These are phyloP conservation scores for Gloeostereum incarnatum DNA, from an alignment of 768 basidiomycete species.

Conservation along the genomic window DNA sequence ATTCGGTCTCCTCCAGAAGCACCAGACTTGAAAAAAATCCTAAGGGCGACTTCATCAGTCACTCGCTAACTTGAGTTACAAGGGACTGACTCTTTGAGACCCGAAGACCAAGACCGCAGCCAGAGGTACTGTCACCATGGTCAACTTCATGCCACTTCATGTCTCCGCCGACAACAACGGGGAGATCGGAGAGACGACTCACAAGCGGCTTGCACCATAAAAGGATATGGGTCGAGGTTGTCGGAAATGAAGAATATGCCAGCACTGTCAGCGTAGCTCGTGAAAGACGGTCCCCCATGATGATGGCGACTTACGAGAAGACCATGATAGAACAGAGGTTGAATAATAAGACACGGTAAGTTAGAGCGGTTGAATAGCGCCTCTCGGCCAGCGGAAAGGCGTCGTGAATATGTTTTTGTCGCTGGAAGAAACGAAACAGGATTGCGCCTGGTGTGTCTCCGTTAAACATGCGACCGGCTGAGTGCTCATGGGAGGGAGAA, in stretches of 20 bases:
- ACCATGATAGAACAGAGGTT: slow-evolving; percentile 33
- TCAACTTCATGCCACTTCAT: slow-evolving; percentile 3
- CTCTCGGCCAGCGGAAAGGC: slow-evolving; percentile 31
- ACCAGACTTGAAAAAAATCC: slow-evolving; percentile 30
- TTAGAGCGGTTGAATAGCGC: slow-evolving; percentile 23
- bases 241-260: slow-evolving; percentile 26
- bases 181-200: no score
- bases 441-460: no score
- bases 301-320: slow-evolving; percentile 24
- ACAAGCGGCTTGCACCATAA: slow-evolving; percentile 44
- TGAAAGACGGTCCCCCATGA: not conserved
- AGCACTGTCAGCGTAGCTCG: slow-evolving; percentile 16
- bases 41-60: slow-evolving; percentile 11
- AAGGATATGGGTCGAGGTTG: slow-evolving; percentile 21
- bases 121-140: slow-evolving; percentile 32
- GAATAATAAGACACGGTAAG: slow-evolving; percentile 32
- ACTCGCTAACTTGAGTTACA: not conserved
- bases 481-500: not conserved
- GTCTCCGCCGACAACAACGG: not conserved
- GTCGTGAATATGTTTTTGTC: slow-evolving; percentile 24
- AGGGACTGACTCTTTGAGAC: slow-evolving; percentile 30
- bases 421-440: slow-evolving; percentile 29
- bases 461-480: no score
- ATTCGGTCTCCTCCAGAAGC: slow-evolving; percentile 16
- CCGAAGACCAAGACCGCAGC: slow-evolving; percentile 39